phyloP scores from a whole-genome alignment of 179 eudicot genomes.

The Patellifolia procumbens region DNA sequence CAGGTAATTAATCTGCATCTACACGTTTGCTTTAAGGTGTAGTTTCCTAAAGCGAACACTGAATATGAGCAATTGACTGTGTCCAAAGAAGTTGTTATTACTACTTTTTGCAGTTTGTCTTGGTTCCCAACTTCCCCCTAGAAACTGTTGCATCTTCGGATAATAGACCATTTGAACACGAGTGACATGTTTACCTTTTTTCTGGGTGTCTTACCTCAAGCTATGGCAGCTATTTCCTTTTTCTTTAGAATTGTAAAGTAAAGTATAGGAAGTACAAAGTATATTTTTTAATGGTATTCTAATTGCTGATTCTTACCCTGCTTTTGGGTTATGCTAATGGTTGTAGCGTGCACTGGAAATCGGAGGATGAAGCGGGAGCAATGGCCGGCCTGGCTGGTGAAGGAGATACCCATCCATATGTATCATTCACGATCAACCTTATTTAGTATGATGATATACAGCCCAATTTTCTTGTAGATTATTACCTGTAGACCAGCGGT shows the following conservation, averaged over 20 bases:
- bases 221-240: background rate
- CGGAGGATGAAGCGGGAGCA: constrained; percentile 75
- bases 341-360: constrained; percentile 79
- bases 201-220: background rate
- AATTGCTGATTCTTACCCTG: background rate
- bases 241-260: background rate
- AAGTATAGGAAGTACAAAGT: background rate
- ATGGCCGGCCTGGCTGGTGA: constrained; percentile 80
- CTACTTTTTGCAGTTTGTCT: background rate
- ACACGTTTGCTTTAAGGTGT: background rate
- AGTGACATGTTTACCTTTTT: background rate
- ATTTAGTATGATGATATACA: constrained; percentile 34
- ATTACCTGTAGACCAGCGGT: constrained; percentile 24
- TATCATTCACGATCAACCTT: constrained; percentile 91
- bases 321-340: background rate
- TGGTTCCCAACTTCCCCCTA: background rate
- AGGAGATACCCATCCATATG: constrained; percentile 77
- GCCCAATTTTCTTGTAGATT: constrained; percentile 24
- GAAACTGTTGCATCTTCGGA: background rate
- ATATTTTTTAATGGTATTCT: background rate
- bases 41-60: background rate
- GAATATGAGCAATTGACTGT: background rate
- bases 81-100: too few relatives aligned
- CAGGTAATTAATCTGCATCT: constrained; percentile 50
- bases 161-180: background rate